Evolutionary conservation across 148 eudicot species (phyloP).

Genomic region (Rhododendron ovatum): DNA sequence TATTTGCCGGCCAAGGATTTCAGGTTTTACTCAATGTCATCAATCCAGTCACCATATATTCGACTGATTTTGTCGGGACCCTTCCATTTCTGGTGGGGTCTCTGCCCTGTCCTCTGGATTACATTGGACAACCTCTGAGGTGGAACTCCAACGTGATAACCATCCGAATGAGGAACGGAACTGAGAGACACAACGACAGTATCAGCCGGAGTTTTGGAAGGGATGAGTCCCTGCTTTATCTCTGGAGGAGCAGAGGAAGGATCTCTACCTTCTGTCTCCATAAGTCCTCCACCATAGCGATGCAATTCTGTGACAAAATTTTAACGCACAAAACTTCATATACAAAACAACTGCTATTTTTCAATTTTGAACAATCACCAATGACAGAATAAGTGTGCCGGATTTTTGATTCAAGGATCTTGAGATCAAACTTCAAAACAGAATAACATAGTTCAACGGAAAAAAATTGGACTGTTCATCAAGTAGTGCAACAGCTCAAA

Average conservation of each 20-base stretch:
- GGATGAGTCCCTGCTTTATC: slow-evolving; percentile 27
- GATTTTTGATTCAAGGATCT: not conserved
- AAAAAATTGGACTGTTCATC: not conserved
- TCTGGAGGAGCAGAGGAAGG: slow-evolving; percentile 25
- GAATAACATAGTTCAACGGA: not conserved
- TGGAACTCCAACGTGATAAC: slow-evolving; percentile 37
- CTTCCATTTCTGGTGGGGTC: slow-evolving; percentile 69
- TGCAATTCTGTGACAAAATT: slow-evolving; percentile 28
- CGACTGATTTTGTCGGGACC: slow-evolving; percentile 91
- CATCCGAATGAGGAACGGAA: slow-evolving; percentile 32
- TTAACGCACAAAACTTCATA: not conserved
- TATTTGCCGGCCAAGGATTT: not conserved
- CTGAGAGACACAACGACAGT: slow-evolving; percentile 10
- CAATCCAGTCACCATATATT: slow-evolving; percentile 96
- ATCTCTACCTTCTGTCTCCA: slow-evolving; percentile 27
- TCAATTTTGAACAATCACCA: not conserved
- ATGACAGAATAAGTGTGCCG: not conserved
- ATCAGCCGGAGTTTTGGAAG: slow-evolving; percentile 28
- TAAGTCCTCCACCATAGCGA: slow-evolving; percentile 37
- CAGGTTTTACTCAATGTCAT: slow-evolving; percentile 40
- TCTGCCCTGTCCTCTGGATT: slow-evolving; percentile 46
- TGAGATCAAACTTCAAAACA: not conserved
- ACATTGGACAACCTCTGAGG: slow-evolving; percentile 54
- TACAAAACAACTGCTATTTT: not conserved
- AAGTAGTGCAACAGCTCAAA: not conserved